A percentile compares a stretch with the other conserved stretches of the same genome.
Evolutionary conservation across 192 early-diverging fungal genomes (phyloP).

Genomic region (Dissophora globulifera): DNA sequence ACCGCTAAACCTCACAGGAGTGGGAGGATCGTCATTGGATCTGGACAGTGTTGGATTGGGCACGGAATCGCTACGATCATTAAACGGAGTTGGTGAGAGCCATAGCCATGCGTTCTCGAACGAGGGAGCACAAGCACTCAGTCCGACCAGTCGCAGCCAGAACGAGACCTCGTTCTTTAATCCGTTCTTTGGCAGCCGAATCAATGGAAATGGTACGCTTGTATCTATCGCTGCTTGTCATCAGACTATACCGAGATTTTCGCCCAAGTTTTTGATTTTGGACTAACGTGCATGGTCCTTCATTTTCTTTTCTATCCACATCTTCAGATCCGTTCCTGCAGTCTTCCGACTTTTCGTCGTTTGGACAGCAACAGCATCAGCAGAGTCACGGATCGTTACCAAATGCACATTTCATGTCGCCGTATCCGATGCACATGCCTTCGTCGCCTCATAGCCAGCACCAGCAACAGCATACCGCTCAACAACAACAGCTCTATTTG

Average conservation of each 20-base stretch:
- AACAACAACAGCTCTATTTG: slow-evolving; percentile 12
- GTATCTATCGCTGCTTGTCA: too few species aligned
- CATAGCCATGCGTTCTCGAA: slow-evolving; percentile 10
- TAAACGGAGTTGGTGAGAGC: not conserved
- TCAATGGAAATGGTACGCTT: slow-evolving; percentile 33
- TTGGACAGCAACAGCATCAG: slow-evolving; percentile 35
- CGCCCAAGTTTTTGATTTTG: too few species aligned
- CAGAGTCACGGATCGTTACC: slow-evolving; percentile 37
- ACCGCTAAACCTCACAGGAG: slow-evolving; percentile 29
- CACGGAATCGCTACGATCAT: slow-evolving; percentile 13
- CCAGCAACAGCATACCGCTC: slow-evolving; percentile 20
- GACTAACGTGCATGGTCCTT: too few species aligned
- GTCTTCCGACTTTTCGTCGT: slow-evolving; percentile 28
- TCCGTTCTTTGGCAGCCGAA: slow-evolving; percentile 39
- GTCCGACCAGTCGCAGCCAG: slow-evolving; percentile 13
- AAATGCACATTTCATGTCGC: slow-evolving; percentile 25
- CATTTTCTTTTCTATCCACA: too few species aligned
- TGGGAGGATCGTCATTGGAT: slow-evolving; percentile 29
- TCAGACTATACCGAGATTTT: too few species aligned
- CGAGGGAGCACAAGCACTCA: slow-evolving; percentile 10
- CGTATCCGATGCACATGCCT: slow-evolving; percentile 37
- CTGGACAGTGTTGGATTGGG: slow-evolving; percentile 27
- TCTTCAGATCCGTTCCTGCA: slow-evolving; percentile 32
- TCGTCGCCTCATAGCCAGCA: slow-evolving; percentile 23
- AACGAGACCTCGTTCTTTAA: slow-evolving; percentile 40